Evolutionary conservation across 2,329 filamentous ascomycete genomes (phyloP).

Genomic region (Xylariaceae sp.): DNA sequence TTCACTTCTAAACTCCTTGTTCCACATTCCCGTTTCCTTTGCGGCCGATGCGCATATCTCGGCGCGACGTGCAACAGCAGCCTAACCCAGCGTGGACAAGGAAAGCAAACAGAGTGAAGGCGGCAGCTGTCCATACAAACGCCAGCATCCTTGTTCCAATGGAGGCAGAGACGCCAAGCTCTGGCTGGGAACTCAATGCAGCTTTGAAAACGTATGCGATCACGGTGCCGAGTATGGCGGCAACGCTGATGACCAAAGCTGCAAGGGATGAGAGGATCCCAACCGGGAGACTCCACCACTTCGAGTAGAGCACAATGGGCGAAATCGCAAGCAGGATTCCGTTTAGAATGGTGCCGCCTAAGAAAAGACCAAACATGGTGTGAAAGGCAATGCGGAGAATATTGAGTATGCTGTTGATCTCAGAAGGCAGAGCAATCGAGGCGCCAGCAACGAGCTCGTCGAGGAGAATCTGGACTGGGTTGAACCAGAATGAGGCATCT

Average conservation of each 20-base stretch:
- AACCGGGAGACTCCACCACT: conserved; percentile 60
- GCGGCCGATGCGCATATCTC: conserved; percentile 44
- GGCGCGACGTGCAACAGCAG: conserved; percentile 63
- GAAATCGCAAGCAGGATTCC: conserved; percentile 67
- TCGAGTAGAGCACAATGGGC: conserved; percentile 49
- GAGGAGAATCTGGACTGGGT: conserved; percentile 76
- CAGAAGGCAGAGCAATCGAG: conserved; percentile 70
- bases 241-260: conserved; percentile 62
- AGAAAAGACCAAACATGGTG: conserved; percentile 86
- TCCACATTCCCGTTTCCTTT: conserved; percentile 21
- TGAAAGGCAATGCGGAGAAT: conserved; percentile 70
- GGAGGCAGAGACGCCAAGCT: conserved; percentile 69
- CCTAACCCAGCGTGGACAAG: conserved; percentile 69
- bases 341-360: conserved; percentile 63
- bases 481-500: conserved; percentile 76
- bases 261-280: conserved; percentile 62
- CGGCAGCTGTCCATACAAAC: conserved; percentile 83
- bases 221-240: conserved; percentile 69
- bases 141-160: conserved; percentile 72
- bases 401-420: conserved; percentile 67
- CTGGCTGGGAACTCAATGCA: conserved; percentile 63
- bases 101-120: conserved; percentile 62
- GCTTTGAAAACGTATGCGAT: conserved; percentile 79
- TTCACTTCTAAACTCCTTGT: conserved; percentile 6
- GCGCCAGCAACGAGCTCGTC: conserved; percentile 76